Evolutionary conservation across 345 rosid genomes (phyloP), one percentile per base, ranked within the genome.

Genomic region (Hibiscus tridactylites): DNA sequence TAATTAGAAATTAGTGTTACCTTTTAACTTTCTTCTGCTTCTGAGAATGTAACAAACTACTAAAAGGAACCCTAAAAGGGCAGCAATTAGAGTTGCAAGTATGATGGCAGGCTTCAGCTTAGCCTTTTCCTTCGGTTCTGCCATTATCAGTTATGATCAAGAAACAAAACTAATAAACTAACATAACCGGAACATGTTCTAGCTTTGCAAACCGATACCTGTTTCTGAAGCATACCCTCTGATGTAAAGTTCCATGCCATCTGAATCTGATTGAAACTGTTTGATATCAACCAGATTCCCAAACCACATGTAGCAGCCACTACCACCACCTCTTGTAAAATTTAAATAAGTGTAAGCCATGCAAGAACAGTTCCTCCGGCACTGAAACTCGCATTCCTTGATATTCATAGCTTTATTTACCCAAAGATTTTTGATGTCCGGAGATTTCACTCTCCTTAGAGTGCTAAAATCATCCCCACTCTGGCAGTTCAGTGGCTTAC

Each of bases 211-310:
- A 52, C 19, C 19, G 6, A 7, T 52, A 52, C 57, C 75, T 37
- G 69, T 16, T 78, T 70, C 80, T 6, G 80, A 78, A 50, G 74
- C 68, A 9, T 96, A 86, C 15, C 91, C 92, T 74, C 71, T 90
- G 6, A 84, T 82, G 70, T 71, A 67, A 62, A 93, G 71, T 83
- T 79, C 76, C 92, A 52, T 81, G 81, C 54, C 74, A 19, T 28
- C 47, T 2, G 74, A n/a, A 39, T 8, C 44, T 39, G 44, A 39
- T 53, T 58, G 16, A 28, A 61, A 65, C 19, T 70, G 70, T 56
- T 58, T 74, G 5, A 74, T 70, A 52, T 78, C 77, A 64, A 70
- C 6, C 17, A 73, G 76, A 73, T 65, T 59, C 28, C 56, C 65
- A 53, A 53, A 65, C 65, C 76, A 73, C 33, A 73, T 56, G 17